Conservation (phyloP, 2,329 filamentous ascomycete species). For the Pseudogymnoascus sp. region DNA sequence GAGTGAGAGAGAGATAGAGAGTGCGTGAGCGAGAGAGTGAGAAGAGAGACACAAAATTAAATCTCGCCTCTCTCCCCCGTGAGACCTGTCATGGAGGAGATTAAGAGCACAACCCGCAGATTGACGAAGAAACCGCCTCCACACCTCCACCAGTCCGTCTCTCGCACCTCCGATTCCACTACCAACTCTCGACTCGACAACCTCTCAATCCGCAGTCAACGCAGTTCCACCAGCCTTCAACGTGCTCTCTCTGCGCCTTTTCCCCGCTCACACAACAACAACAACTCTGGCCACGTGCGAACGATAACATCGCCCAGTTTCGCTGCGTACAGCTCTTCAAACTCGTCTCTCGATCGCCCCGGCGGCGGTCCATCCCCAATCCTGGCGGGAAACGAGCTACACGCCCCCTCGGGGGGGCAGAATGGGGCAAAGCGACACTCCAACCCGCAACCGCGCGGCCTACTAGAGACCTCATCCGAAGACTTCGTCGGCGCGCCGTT, state of each 20-base stretch:
- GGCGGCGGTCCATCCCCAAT: conserved; percentile 25
- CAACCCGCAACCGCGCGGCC: conserved; percentile 31
- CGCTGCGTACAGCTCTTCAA: conserved; percentile 33
- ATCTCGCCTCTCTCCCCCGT: conserved; percentile 6
- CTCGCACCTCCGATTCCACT: conserved; percentile 43
- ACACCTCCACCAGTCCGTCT: conserved; percentile 23
- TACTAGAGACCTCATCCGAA: conserved; percentile 42
- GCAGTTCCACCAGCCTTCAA: conserved; percentile 55
- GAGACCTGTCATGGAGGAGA: conserved; percentile 23
- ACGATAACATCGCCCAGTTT: conserved; percentile 38
- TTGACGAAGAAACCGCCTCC: conserved; percentile 56
- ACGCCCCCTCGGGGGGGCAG: conserved; percentile 17
- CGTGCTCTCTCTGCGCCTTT: conserved; percentile 50
- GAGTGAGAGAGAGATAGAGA: background rate
- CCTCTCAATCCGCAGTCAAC: conserved; percentile 52
- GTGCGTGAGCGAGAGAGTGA: background rate
- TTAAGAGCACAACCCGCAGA: conserved; percentile 39
- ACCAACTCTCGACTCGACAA: conserved; percentile 36
- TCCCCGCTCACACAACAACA: conserved; percentile 26
- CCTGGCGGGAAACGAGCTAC: conserved; percentile 22
- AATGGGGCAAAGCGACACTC: conserved; percentile 27
- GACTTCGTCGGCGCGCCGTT: conserved; percentile 59
- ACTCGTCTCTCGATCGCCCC: conserved; percentile 27
- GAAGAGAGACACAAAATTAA: background rate
- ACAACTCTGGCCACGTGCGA: conserved; percentile 29